Evolutionary conservation across 2,329 filamentous ascomycete genomes (phyloP).

Genomic region (Neurospora crassa): DNA sequence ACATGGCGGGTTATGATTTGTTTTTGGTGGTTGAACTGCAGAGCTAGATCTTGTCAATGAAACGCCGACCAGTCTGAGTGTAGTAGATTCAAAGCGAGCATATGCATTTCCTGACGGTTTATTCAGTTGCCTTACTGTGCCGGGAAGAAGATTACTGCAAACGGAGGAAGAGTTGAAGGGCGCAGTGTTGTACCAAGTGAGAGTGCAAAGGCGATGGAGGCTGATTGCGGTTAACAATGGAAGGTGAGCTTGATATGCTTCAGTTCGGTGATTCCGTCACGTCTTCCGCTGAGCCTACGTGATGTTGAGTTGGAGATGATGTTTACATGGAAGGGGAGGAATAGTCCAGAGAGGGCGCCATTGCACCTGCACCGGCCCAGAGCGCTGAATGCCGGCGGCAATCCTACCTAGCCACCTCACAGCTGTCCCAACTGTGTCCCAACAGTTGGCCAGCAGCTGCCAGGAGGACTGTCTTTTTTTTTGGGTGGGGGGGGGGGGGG

Average conservation of each 20-base stretch:
- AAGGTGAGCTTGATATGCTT: background rate
- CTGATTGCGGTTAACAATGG: background rate
- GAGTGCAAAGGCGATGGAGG: background rate
- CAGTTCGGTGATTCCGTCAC: background rate
- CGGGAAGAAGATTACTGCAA: background rate
- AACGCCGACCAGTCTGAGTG: background rate
- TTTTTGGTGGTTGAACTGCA: background rate
- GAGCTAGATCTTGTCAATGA: background rate
- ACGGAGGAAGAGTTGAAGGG: background rate
- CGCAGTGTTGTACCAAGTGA: background rate
- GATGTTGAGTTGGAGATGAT: background rate
- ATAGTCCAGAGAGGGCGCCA: background rate
- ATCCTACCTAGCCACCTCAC: background rate
- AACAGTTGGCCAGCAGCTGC: background rate
- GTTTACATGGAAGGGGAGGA: background rate
- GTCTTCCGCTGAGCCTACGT: background rate
- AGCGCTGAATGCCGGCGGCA: background rate
- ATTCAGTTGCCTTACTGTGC: constrained; percentile 1
- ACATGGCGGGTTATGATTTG: background rate
- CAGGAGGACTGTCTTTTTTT: background rate
- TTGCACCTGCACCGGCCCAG: background rate
- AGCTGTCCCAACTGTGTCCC: background rate
- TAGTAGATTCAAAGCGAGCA: background rate
- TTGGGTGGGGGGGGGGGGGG: no score
- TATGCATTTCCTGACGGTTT: background rate